These are phyloP conservation scores for Spergularia azorica DNA, from an alignment of 179 eudicot genomes.

Conservation along the genomic window DNA sequence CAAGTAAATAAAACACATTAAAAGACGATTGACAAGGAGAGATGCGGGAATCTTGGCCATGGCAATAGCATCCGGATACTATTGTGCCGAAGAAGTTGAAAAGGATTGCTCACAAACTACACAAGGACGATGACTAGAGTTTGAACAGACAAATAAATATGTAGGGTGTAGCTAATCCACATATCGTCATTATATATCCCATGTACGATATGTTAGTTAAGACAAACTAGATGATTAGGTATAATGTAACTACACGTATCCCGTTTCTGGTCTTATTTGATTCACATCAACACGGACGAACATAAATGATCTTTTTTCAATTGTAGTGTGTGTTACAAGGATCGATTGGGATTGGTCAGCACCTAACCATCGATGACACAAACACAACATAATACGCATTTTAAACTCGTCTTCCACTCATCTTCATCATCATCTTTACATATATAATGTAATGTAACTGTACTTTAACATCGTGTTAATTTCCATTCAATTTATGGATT, in stretches of 20 bases:
- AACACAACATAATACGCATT: too few species aligned
- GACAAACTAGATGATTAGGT: not conserved
- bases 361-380: not conserved
- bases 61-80: not conserved
- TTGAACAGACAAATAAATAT: not conserved
- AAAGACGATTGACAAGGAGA: not conserved
- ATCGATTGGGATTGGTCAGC: constrained; percentile 3
- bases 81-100: constrained; percentile 6
- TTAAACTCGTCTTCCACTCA: too few species aligned
- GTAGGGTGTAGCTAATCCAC: not conserved
- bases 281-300: too few species aligned
- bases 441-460: too few species aligned
- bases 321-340: not conserved
- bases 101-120: not conserved
- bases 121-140: not conserved
- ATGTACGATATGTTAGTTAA: too few species aligned
- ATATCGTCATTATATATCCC: too few species aligned
- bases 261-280: not conserved
- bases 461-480: too few species aligned
- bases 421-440: too few species aligned
- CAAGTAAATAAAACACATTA: too few species aligned
- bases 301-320: too few species aligned
- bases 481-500: too few species aligned
- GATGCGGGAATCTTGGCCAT: constrained; percentile 8
- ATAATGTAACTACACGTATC: not conserved